A percentile compares a stretch with the other conserved stretches of the same genome.
Conservation (phyloP, 176 grass and related monocot genomes). For the Ensete ventricosum region DNA sequence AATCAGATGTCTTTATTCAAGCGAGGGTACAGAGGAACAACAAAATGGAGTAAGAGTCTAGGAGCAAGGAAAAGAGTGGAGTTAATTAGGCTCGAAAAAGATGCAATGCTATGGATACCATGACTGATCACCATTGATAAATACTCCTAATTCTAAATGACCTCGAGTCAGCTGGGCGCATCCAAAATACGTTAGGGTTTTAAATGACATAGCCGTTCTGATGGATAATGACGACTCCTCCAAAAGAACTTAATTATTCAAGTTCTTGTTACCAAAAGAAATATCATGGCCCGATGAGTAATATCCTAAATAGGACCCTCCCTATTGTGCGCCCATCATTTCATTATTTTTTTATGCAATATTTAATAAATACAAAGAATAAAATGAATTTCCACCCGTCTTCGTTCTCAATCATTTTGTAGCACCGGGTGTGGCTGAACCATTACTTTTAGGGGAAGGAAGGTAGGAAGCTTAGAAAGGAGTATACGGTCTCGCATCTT, state of each 20-base stretch:
- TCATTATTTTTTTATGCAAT: too few species aligned
- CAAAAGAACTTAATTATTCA: too few species aligned
- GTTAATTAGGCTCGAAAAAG: not conserved
- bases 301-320: too few species aligned
- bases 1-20: not conserved
- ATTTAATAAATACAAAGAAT: too few species aligned
- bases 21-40: not conserved
- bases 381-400: too few species aligned
- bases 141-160: slow-evolving; percentile 1
- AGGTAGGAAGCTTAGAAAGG: not conserved
- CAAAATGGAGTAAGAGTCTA: not conserved
- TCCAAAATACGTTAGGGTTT: not conserved
- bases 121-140: slow-evolving; percentile 14
- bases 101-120: slow-evolving; percentile 7
- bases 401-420: too few species aligned
- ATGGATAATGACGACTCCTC: not conserved
- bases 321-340: too few species aligned
- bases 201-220: not conserved
- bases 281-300: too few species aligned
- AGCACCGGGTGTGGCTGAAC: too few species aligned
- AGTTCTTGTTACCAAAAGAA: too few species aligned
- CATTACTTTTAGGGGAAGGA: too few species aligned
- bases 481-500: too few species aligned
- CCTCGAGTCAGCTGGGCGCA: not conserved
- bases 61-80: not conserved